A percentile compares a stretch with the other conserved stretches of the same genome.
Evolutionary conservation across 2,329 filamentous ascomycete genomes (phyloP).

Genomic region (Myriosclerotinia scirpicola): DNA sequence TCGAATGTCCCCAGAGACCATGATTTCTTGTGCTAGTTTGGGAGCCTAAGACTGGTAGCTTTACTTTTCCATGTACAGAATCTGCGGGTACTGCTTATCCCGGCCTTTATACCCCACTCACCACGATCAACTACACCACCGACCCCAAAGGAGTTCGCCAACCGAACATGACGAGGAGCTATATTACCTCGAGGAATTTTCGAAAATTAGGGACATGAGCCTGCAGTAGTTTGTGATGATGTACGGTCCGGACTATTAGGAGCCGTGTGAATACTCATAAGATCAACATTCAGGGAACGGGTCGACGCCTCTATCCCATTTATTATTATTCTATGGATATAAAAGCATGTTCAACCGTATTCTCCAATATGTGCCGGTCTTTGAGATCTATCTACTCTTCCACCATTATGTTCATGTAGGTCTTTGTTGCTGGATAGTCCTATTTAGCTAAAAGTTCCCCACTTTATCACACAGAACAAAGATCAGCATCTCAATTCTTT

Average conservation of each 20-base stretch:
- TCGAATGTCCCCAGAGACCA: too few species aligned
- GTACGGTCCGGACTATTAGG: background rate
- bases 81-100: too few species aligned
- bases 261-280: too few species aligned
- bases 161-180: too few species aligned
- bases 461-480: slow-evolving; percentile 13
- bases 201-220: too few species aligned
- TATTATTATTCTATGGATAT: slow-evolving; percentile 1
- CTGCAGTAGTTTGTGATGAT: too few species aligned
- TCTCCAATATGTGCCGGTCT: background rate
- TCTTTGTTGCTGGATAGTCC: background rate
- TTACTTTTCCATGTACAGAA: too few species aligned
- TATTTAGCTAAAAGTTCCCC: slow-evolving; percentile 9
- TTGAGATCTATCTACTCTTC: background rate
- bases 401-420: background rate
- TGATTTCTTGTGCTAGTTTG: too few species aligned
- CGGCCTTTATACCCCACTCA: too few species aligned
- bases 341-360: background rate
- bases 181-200: background rate
- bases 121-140: too few species aligned
- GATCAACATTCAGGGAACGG: background rate
- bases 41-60: too few species aligned
- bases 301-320: background rate
- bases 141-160: too few species aligned
- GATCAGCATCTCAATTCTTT: slow-evolving; percentile 14